phyloP scores from a whole-genome alignment of 202 grass and related monocot genomes.

The Eragrostis tef region DNA sequence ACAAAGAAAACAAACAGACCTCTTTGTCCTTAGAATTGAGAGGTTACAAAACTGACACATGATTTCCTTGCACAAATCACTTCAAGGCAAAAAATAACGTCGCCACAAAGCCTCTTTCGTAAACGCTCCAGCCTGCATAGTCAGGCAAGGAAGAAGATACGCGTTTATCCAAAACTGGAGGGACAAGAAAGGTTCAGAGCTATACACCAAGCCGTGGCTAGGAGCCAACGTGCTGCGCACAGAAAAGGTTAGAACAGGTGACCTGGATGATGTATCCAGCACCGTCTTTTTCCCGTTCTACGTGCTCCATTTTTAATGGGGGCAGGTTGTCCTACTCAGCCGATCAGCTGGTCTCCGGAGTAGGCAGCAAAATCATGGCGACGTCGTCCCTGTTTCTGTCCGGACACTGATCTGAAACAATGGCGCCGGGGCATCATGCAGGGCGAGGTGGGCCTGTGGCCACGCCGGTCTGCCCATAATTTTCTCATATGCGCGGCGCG shows the following conservation, averaged over 20 bases:
- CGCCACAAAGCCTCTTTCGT: not conserved
- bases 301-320: not conserved
- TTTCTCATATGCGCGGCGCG: not conserved
- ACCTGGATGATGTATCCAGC: not conserved
- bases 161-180: not conserved
- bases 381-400: not conserved
- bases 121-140: not conserved
- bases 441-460: not conserved
- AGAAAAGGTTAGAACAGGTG: constrained; percentile 8
- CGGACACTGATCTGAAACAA: constrained; percentile 2
- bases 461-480: constrained; percentile 5
- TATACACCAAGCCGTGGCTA: not conserved
- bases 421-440: constrained; percentile 5
- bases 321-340: not conserved
- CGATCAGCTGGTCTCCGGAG: not conserved
- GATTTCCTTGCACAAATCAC: not conserved
- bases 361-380: constrained; percentile 41
- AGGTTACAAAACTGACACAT: not conserved
- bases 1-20: not conserved
- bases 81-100: not conserved
- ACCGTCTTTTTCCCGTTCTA: not conserved
- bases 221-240: constrained; percentile 2
- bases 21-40: not conserved
- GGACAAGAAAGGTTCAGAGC: not conserved
- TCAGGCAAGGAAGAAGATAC: not conserved